Conservation (phyloP, 108 stramenopile species). For the Seminavis robusta region DNA sequence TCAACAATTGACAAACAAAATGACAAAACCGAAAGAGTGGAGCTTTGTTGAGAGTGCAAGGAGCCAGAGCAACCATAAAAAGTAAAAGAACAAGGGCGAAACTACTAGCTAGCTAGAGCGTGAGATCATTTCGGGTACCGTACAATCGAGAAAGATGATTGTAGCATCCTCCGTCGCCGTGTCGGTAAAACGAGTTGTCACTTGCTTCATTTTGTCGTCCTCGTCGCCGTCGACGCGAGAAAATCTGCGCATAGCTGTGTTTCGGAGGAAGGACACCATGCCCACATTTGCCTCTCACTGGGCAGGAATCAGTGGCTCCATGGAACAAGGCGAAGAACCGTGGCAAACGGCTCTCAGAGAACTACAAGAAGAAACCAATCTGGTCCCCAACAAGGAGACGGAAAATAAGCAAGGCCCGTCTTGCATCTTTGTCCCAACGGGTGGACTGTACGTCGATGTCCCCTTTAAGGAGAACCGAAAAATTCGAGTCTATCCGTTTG, state of each 20-base stretch:
- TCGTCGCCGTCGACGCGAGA: too few species aligned
- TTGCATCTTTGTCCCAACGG: not conserved
- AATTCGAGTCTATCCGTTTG: constrained; percentile 56
- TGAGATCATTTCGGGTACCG: too few species aligned
- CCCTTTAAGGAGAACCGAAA: not conserved
- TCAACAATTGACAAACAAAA: too few species aligned
- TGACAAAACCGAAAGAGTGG: too few species aligned
- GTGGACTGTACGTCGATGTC: constrained; percentile 41
- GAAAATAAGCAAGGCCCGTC: not conserved
- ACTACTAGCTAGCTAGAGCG: too few species aligned
- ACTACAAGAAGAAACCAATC: constrained; percentile 45
- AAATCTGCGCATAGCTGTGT: constrained; percentile 9
- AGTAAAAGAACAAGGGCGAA: too few species aligned
- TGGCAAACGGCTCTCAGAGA: constrained; percentile 39
- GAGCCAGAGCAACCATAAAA: too few species aligned
- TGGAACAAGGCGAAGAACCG: constrained; percentile 43
- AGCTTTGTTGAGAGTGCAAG: too few species aligned
- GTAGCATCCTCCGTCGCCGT: too few species aligned
- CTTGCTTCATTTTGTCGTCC: constrained; percentile 38
- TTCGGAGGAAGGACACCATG: constrained; percentile 36
- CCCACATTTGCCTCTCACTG: constrained; percentile 42
- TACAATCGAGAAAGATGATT: too few species aligned
- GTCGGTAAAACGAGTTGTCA: constrained; percentile 41
- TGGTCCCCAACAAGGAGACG: constrained; percentile 12
- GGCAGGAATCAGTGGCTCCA: constrained; percentile 41